Base-by-base conservation (phyloP, 441 rosid genomes). In the Sinapis alba region DNA sequence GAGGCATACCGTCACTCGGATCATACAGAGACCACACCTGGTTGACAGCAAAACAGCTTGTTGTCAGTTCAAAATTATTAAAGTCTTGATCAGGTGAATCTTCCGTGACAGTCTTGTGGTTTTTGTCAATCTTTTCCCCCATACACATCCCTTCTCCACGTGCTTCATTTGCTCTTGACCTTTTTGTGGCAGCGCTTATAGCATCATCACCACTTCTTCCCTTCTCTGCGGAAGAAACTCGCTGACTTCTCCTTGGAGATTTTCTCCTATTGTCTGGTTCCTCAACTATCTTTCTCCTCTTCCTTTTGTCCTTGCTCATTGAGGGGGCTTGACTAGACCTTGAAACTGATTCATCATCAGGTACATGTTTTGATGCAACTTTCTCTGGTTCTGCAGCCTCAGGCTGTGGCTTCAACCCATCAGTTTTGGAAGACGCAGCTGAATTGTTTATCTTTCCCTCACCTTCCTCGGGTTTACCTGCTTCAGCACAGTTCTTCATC, bases 1-100 rank as follows among this genome's bases (percentile, higher is more conserved):
- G 86, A 38, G 92, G 94, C 94, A 89, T 85, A 70, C 86, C 83
- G 23, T 87, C 94, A 19, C 59, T 16, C 15, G 79, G 19, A 80
- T 89, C 89, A 81, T 89, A 86, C 62, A 80, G 23, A 53, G 92
- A 89, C 92, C 94, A 87, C 57, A 87, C 75, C 69, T 89, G 89
- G 74, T 83, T 75, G 63, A 75, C 90, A 75, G 81, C 62, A 85
- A 89, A 87, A 51, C 53, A 65, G 74, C 56, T 78, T 59, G 79
- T 80, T 36, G 72, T 71, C 78, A 59, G 76, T 27, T 89, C 92
- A 65, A 87, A 89, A 79, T 83, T 79, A 70, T 26, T 73, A 71
- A 89, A 89, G 28, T 89, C 90, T 43, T 89, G 83, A 57, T 88
- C 89, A 77, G 89, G 86, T 66, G 62, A 84, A 28, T 74, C 77